Evolutionary conservation across 176 grass and related monocot genomes (phyloP), one percentile per base, ranked within the genome.

Genomic region (Aegilops sharonensis): DNA sequence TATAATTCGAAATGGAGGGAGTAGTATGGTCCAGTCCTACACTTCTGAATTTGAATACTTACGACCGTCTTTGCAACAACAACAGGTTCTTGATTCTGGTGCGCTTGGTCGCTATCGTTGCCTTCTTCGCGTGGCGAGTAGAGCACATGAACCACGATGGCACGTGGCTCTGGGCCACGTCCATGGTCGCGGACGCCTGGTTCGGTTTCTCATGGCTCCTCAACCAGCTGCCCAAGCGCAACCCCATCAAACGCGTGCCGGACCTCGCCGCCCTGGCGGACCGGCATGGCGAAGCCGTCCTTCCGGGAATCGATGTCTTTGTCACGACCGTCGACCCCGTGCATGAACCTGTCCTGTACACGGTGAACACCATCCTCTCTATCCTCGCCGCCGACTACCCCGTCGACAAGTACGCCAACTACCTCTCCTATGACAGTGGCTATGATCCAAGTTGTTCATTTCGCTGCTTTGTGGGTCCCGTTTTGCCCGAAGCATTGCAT

Each of bases 341-440:
- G 14, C 81, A 87, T 25, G 89, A 91, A 15, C 85, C 81, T 9
- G 67, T 87, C 35, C 0, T 87, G 4, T 87, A 68, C 89, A 91
- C 85, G 1, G 89, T 87, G 9, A 91, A 91, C 81, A 68, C 89
- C 45, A 50, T 91, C 6, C 89, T 87, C 67, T 91, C 89, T 13
- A 91, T 91, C 80, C 75, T 91, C 37, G 89, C 89, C 75, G 35
- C 85, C 12, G 89, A 91, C 68, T 91, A 91, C 85, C 89, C 89
- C 0, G 68, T 84, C 3, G 85, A 87, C 3, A 87, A 29, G 75
- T 37, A 79, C 2, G 80, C 89, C 2, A 87, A 80, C 47, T 90
- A 90, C 75, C 79, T 90, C n/a, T 90, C 89, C 25, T 25, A 25
- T 0, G 89, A 87, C n/a, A n/a, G n/a, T n/a, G 45, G 84, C 89